Percentiles rank a stretch among this genome's conserved stretches.
phyloP scores from a whole-genome alignment of 768 basidiomycete genomes.

The Russula lepida region DNA sequence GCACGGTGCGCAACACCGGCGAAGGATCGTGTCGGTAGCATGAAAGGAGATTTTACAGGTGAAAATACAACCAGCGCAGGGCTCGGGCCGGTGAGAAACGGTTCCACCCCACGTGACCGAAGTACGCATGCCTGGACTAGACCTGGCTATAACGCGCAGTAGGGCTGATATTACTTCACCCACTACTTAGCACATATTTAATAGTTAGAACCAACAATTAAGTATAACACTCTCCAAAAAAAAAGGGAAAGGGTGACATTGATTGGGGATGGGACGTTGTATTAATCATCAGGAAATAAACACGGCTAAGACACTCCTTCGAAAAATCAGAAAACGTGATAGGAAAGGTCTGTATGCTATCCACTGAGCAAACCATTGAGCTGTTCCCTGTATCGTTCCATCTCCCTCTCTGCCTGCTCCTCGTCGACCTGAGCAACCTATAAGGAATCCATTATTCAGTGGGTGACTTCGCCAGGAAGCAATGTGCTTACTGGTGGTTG shows the following conservation, averaged over 20 bases:
- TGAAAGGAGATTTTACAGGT: slow-evolving; percentile 28
- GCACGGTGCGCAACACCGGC: slow-evolving; percentile 47
- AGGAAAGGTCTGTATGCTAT: slow-evolving; percentile 25
- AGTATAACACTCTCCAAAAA: no score
- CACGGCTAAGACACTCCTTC: background rate
- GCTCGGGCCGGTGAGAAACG: slow-evolving; percentile 5
- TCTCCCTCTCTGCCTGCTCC: slow-evolving; percentile 76
- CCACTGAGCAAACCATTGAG: slow-evolving; percentile 76
- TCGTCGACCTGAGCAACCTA: slow-evolving; percentile 64
- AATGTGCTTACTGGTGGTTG: slow-evolving; percentile 62
- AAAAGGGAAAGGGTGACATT: background rate
- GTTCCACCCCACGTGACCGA: background rate
- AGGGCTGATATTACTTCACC: no score
- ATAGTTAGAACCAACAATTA: no score
- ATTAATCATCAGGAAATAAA: background rate
- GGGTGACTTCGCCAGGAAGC: background rate
- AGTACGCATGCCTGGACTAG: background rate
- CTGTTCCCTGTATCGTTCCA: slow-evolving; percentile 87
- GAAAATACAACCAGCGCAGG: slow-evolving; percentile 15
- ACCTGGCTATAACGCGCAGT: no score
- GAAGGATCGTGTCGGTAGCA: slow-evolving; percentile 56
- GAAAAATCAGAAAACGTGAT: background rate
- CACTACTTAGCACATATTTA: no score
- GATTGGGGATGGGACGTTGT: background rate
- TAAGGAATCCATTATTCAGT: background rate